These are phyloP conservation scores for Thraustochytrium sp. DNA, from an alignment of 352 stramenopile species.

Conservation along the genomic window DNA sequence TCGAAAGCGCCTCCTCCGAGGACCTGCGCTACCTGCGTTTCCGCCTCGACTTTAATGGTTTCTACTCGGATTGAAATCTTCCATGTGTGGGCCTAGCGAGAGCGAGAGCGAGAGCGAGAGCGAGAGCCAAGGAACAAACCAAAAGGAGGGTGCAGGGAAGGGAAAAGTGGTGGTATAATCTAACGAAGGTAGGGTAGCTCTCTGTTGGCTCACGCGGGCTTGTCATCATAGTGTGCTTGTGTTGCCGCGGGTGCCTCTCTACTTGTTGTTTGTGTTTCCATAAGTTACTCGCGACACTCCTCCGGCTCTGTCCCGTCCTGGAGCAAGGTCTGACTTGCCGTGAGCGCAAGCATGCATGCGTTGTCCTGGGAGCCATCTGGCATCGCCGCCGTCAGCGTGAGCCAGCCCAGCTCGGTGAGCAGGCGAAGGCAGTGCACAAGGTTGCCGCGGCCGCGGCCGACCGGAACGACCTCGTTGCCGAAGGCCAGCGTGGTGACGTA, in stretches of 20 bases:
- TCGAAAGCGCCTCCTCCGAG: constrained; percentile 58
- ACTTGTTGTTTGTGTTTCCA: too few species aligned
- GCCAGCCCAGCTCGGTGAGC: background rate
- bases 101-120: background rate
- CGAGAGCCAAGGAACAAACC: too few species aligned
- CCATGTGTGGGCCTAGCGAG: too few species aligned
- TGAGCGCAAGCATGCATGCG: too few species aligned
- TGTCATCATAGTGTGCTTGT: background rate
- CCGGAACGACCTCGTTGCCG: background rate
- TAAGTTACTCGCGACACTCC: too few species aligned
- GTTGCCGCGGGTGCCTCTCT: too few species aligned
- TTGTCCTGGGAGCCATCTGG: too few species aligned
- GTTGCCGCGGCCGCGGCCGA: background rate
- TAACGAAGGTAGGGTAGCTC: background rate
- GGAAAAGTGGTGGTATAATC: background rate
- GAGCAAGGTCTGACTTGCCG: too few species aligned
- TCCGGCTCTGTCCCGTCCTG: too few species aligned
- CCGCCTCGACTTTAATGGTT: constrained; percentile 84
- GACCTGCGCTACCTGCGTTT: constrained; percentile 73
- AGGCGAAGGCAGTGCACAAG: background rate
- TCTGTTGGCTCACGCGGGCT: background rate
- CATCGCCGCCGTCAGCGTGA: too few species aligned
- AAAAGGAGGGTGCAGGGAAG: too few species aligned
- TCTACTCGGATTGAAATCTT: too few species aligned
- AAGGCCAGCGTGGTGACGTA: background rate